Evolutionary conservation across 352 stramenopile genomes (phyloP), one percentile per base, ranked within the genome.

Genomic region (Phytopythium mirpurense): DNA sequence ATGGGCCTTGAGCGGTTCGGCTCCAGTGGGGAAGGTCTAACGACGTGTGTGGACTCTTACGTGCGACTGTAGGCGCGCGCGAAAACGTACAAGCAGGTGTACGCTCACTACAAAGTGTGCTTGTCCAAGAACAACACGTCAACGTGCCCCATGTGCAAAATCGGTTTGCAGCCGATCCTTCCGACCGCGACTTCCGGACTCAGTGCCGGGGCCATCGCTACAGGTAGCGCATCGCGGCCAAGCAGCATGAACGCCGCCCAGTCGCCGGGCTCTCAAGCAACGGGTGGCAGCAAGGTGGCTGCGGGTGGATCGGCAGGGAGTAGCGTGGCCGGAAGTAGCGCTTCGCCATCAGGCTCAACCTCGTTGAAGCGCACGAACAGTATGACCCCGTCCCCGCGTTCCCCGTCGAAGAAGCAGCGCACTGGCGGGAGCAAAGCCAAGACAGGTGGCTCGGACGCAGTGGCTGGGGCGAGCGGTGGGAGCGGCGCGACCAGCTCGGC

Each of bases 41-140:
- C 44, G 5, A 14, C 16, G 58, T 41, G 21, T 23, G 31, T 38
- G 16, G 1, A 14, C 15, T 27, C 32, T 54, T 47, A 21, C 12
- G 29, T 47, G 41, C 7, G 15, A 29, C 23, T 8, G 19, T 41
- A 86, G 75, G 68, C 60, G 21, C 81, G 81, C n/a, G 84, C 82
- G 3, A 86, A 90, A 49, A 95, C 84, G 16, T 93, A 88, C 73
- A 88, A 90, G 50, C 81, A 95, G 67, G 78, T 95, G 12, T 93
- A 84, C 26, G 62, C 71, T 0, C 84, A 95, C 62, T 83, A 89
- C 72, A 92, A 95, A 50, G 72, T 79, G 19, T 95, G 84, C 52
- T 5, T 88, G 11, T 68, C 72, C 35, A 91, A 88, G 62, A 90
- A 86, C 43, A 90, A 86, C 55, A 91, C 80, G 10, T 56, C 60